Conservation (phyloP, 2,329 filamentous ascomycete genomes). For the Venturia aucupariae region DNA sequence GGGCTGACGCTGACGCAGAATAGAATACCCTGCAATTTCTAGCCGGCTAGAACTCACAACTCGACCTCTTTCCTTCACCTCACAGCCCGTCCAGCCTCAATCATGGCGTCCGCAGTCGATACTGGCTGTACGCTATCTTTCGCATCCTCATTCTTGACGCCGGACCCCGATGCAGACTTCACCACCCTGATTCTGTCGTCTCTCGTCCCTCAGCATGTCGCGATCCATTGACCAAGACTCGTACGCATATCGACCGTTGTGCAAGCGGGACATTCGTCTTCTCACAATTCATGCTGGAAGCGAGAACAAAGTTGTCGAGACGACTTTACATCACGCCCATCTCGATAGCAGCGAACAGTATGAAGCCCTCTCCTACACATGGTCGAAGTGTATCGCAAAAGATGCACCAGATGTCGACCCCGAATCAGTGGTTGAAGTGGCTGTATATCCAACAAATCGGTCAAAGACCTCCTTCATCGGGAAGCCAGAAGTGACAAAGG, state of each 20-base stretch:
- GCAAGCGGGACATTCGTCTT: neutral
- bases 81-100: neutral
- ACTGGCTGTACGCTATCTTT: too few relatives aligned
- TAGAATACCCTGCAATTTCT: neutral
- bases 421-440: neutral
- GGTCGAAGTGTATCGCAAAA: neutral
- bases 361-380: constrained; percentile 6
- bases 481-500: neutral
- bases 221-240: neutral
- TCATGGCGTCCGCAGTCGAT: neutral
- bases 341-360: neutral
- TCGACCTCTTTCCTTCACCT: neutral
- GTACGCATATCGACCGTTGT: neutral
- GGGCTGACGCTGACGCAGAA: neutral
- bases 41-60: neutral
- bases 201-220: too few relatives aligned
- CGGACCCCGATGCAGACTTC: neutral
- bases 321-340: neutral
- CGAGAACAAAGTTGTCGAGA: neutral
- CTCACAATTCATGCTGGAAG: neutral
- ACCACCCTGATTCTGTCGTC: too few relatives aligned
- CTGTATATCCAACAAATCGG: neutral
- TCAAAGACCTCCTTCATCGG: neutral
- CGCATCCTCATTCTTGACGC: neutral
- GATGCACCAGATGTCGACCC: neutral